Percentiles rank a stretch among this genome's conserved stretches.
Conservation (phyloP, 1,284 basidiomycete genomes). For the Singerocomus rubriflavus region DNA sequence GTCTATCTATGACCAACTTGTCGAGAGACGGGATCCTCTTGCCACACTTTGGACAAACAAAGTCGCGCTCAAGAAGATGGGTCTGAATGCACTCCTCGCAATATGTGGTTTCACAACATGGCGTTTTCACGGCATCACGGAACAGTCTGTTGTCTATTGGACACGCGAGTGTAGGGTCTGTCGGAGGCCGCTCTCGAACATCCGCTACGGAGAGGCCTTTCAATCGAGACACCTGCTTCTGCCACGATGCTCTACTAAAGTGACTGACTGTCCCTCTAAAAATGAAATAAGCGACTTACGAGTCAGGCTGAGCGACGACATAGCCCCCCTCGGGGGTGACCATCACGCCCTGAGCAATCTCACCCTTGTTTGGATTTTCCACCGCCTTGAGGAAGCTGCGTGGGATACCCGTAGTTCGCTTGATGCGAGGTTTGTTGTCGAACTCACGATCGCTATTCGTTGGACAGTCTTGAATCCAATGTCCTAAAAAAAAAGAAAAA, state of each 20-base stretch:
- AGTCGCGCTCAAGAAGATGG: slow-evolving; percentile 88
- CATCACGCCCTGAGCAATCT: slow-evolving; percentile 85
- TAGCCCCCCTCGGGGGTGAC: slow-evolving; percentile 96
- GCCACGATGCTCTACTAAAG: slow-evolving; percentile 75
- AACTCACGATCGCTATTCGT: slow-evolving; percentile 95
- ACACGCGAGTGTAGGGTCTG: slow-evolving; percentile 77
- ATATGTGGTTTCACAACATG: slow-evolving; percentile 86
- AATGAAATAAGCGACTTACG: slow-evolving; percentile 50
- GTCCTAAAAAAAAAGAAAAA: slow-evolving; percentile 55
- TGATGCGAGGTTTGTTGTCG: slow-evolving; percentile 93
- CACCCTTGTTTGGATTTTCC: slow-evolving; percentile 77
- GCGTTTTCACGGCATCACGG: slow-evolving; percentile 86
- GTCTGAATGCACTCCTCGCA: slow-evolving; percentile 96
- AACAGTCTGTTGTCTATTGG: slow-evolving; percentile 88
- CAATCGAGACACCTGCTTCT: slow-evolving; percentile 80
- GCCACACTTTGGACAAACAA: slow-evolving; percentile 85
- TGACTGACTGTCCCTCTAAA: slow-evolving; percentile 2
- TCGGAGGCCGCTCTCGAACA: slow-evolving; percentile 79
- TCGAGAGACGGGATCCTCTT: slow-evolving; percentile 85
- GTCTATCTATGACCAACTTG: slow-evolving; percentile 77
- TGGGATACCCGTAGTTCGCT: slow-evolving; percentile 97
- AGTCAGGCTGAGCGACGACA: slow-evolving; percentile 91
- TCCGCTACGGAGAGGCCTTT: slow-evolving; percentile 82
- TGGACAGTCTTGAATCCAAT: slow-evolving; percentile 99
- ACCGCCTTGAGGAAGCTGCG: slow-evolving; percentile 97